Conservation (phyloP, 495 filamentous ascomycete genomes). For the Penicillium fimorum region DNA sequence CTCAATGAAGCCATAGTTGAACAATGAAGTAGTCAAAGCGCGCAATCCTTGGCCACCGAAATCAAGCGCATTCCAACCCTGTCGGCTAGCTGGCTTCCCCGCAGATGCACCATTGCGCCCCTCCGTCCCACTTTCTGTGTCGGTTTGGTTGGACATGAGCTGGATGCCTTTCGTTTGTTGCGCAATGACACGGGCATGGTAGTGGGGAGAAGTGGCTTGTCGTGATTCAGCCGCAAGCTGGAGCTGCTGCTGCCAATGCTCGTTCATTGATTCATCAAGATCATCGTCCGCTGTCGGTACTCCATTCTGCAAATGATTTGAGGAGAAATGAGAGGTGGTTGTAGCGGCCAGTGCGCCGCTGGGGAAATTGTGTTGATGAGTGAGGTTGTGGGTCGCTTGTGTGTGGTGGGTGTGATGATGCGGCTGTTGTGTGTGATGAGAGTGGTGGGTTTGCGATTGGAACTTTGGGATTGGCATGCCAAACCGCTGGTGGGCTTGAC, state of each 20-base stretch:
- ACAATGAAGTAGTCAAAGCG: conserved; percentile 72
- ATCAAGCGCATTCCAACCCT: conserved; percentile 89
- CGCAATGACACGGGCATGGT: conserved; percentile 60
- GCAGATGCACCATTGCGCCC: conserved; percentile 59
- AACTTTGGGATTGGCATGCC: conserved; percentile 68
- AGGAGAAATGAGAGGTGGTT: conserved; percentile 72
- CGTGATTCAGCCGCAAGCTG: conserved; percentile 71
- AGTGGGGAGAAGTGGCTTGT: conserved; percentile 60
- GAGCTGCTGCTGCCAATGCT: conserved; percentile 88
- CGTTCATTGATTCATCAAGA: conserved; percentile 61
- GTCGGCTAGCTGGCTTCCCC: conserved; percentile 59
- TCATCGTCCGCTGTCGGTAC: conserved; percentile 56
- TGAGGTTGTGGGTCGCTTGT: conserved; percentile 62
- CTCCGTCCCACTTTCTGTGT: conserved; percentile 59
- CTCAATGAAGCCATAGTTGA: conserved; percentile 81
- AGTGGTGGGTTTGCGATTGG: conserved; percentile 66
- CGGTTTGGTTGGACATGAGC: conserved; percentile 53
- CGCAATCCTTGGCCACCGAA: conserved; percentile 90
- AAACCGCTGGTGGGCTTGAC: conserved; percentile 59
- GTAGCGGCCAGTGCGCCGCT: conserved; percentile 67
- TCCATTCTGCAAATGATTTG: conserved; percentile 73
- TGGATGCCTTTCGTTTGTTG: conserved; percentile 61
- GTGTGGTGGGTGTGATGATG: conserved; percentile 73
- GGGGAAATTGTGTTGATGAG: conserved; percentile 79
- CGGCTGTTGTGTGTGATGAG: conserved; percentile 72